Base-by-base conservation (phyloP, 768 basidiomycete genomes). In the Tephrocybe sp. region DNA sequence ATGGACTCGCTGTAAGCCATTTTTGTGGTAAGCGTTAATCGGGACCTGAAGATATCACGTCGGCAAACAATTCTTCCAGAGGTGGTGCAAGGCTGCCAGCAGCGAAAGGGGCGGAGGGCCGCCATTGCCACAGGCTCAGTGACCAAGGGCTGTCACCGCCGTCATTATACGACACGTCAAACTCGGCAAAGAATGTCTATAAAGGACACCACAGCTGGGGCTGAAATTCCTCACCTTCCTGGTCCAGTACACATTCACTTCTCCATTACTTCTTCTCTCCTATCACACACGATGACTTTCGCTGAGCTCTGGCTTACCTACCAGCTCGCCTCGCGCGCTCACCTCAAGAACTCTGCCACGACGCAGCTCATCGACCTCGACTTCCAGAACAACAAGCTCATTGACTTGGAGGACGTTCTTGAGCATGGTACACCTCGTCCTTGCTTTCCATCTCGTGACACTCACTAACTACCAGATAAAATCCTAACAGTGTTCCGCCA, bases 251-350 rank as follows among this genome's bases (percentile, higher is more conserved):
- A 34, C 43, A 20, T 39, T 40, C 26, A 34, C 48, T 31, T 11
- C 30, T 41, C 7, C 34, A 16, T 30, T 41, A 17, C 31, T 36
- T 11, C 14, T 23, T 48, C 12, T n/a, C 39, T 26, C 50, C 7
- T 33, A 12, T 7, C 32, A 26, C 44, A 35, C 47, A 50, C 11
- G 20, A 61, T 61, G 60, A 56, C 60, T 33, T 42, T 49, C 54
- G 68, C 68, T 36, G 76, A 77, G 56, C 67, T 78, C 60, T 77
- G 75, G 75, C 65, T 79, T 48, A 70, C 72, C 44, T 79, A 76
- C 65, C 71, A 75, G 57, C 71, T 77, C 55, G 66, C 65, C 33
- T 79, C 76, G 38, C 75, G 75, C 40, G 63, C 60, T 20, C 64
- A 68, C 61, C 68, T 68, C 55, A 57, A 60, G 42, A 51, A 52